Evolutionary conservation across 1,284 basidiomycete species (phyloP).

Genomic region (Fomes fomentarius): DNA sequence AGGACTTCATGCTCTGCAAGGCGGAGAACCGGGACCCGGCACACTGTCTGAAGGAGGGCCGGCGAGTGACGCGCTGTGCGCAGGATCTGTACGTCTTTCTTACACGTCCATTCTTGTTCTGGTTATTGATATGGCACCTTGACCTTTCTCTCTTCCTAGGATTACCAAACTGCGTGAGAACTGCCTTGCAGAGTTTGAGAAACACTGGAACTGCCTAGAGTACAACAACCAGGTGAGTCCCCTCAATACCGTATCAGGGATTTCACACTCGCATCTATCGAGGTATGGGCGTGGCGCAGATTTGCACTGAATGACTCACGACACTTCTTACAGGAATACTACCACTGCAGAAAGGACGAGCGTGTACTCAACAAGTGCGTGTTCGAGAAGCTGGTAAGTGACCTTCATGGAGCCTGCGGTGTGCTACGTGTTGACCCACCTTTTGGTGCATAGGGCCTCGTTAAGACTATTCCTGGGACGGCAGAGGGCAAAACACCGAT

Average conservation of each 20-base stretch:
- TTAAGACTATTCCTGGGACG: constrained; percentile 92
- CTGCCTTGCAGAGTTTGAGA: constrained; percentile 88
- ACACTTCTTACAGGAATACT: constrained; percentile 71
- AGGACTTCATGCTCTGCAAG: constrained; percentile 99
- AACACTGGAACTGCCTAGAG: constrained; percentile 96
- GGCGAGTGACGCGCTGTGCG: constrained; percentile 95
- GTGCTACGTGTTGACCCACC: not conserved
- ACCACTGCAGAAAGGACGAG: constrained; percentile 90
- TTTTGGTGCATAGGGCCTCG: constrained; percentile 75
- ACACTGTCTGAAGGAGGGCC: constrained; percentile 95
- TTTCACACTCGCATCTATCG: no score
- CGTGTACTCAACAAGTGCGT: constrained; percentile 92
- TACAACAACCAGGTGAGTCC: constrained; percentile 87
- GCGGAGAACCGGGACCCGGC: constrained; percentile 86
- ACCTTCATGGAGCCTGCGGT: not conserved
- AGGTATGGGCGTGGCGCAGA: no score
- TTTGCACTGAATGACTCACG: not conserved
- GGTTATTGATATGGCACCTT: not conserved
- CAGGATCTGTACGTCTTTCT: constrained; percentile 81
- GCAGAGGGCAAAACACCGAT: constrained; percentile 86
- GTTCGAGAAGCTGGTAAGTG: constrained; percentile 92
- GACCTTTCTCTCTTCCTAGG: constrained; percentile 45
- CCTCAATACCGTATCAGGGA: not conserved
- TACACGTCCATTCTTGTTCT: not conserved
- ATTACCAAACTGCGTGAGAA: constrained; percentile 93